Evolutionary conservation across 352 stramenopile species (phyloP).

Genomic region (Phytophthora tubulina): DNA sequence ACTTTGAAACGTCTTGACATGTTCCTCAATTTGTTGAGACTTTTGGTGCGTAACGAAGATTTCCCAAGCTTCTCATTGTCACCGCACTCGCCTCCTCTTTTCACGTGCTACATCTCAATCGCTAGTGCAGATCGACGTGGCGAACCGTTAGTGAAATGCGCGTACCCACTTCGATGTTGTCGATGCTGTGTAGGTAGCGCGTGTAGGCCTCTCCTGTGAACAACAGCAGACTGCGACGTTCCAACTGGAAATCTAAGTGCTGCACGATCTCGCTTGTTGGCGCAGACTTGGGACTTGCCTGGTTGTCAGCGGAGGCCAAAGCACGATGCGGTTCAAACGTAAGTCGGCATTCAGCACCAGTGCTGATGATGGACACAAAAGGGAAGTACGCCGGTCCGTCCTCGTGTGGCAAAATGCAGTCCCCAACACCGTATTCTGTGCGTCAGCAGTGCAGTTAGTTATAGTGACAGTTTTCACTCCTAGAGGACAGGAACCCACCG

Average conservation of each 20-base stretch:
- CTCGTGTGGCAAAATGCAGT: conserved; percentile 77
- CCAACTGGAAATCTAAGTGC: conserved; percentile 53
- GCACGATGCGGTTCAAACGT: conserved; percentile 70
- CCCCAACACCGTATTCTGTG: conserved; percentile 69
- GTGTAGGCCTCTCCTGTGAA: conserved; percentile 72
- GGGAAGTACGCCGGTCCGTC: conserved; percentile 78
- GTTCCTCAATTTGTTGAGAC: background rate
- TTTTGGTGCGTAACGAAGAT: conserved; percentile 3
- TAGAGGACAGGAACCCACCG: conserved; percentile 35
- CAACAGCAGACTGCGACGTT: conserved; percentile 63
- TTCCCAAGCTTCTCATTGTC: background rate
- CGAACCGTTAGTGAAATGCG: conserved; percentile 72
- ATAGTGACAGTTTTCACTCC: background rate
- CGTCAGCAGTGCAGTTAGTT: background rate
- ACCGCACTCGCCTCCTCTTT: conserved; percentile 2
- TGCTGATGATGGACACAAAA: conserved; percentile 75
- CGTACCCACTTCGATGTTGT: conserved; percentile 53
- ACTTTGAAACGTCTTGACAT: conserved; percentile 22
- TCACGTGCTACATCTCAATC: background rate
- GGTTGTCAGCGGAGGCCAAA: conserved; percentile 10
- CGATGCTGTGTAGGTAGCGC: conserved; percentile 70
- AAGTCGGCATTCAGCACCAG: conserved; percentile 60
- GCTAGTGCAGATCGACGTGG: conserved; percentile 46
- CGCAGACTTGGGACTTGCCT: background rate
- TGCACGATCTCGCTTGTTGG: background rate